Percentiles rank a stretch among this genome's conserved stretches.
Evolutionary conservation across 345 rosid genomes (phyloP).

Genomic region (Lumnitzera racemosa): DNA sequence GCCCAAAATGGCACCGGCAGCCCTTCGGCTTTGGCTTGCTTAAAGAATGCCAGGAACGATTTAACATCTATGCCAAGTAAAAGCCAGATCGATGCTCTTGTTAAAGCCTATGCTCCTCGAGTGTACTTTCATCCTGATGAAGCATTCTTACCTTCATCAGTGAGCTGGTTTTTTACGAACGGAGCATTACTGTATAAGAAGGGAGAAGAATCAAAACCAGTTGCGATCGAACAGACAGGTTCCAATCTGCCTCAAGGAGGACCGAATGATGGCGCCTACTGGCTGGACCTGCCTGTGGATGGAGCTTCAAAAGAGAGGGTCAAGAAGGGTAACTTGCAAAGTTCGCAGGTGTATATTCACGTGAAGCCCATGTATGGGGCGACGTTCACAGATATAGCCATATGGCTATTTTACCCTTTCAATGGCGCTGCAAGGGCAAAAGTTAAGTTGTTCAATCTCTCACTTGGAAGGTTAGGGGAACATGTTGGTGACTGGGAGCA

Average conservation of each 20-base stretch:
- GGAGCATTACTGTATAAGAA: constrained; percentile 14
- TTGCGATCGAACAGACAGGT: constrained; percentile 6
- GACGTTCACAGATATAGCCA: constrained; percentile 12
- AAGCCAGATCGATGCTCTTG: constrained; percentile 11
- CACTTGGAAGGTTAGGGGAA: constrained; percentile 10
- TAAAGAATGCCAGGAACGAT: constrained; percentile 9
- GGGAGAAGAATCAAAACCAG: constrained; percentile 15
- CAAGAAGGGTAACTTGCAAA: constrained; percentile 14
- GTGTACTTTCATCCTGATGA: constrained; percentile 20
- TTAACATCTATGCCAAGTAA: constrained; percentile 13
- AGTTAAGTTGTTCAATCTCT: constrained; percentile 6
- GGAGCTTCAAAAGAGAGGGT: constrained; percentile 13
- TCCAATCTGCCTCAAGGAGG: constrained; percentile 23
- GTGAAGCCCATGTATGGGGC: constrained; percentile 18
- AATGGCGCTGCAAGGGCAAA: constrained; percentile 19
- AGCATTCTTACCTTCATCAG: constrained; percentile 14
- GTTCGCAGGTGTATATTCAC: constrained; percentile 11
- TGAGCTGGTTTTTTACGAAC: constrained; percentile 16
- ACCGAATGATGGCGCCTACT: constrained; percentile 9
- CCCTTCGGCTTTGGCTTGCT: constrained; percentile 9
- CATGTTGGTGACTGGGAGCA: constrained; percentile 27
- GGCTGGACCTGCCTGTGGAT: constrained; percentile 19
- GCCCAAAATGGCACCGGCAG: constrained; percentile 1
- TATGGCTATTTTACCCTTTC: constrained; percentile 22
- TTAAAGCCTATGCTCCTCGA: constrained; percentile 9